These are phyloP conservation scores for Aphanomyces euteiches DNA, from an alignment of 352 stramenopile species.

Conservation along the genomic window DNA sequence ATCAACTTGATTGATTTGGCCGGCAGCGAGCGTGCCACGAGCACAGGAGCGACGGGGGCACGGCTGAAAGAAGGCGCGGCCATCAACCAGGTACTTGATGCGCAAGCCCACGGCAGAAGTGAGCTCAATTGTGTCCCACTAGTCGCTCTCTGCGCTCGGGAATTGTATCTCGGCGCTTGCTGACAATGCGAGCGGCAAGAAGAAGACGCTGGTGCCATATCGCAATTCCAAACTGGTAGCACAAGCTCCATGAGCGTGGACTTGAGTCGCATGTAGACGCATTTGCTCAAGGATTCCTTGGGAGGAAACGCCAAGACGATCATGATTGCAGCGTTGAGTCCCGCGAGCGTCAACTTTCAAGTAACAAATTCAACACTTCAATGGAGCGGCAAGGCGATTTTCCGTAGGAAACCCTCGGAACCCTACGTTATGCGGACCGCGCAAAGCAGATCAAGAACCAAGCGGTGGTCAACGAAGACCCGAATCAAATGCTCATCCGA, in stretches of 20 bases:
- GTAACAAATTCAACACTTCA: slow-evolving; percentile 28
- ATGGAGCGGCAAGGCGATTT: neutral
- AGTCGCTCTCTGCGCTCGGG: slow-evolving; percentile 85
- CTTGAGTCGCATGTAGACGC: slow-evolving; percentile 43
- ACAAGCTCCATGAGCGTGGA: neutral
- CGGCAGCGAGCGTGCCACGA: slow-evolving; percentile 83
- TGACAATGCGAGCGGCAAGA: slow-evolving; percentile 82
- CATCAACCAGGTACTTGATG: slow-evolving; percentile 84
- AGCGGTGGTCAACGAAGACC: slow-evolving; percentile 89
- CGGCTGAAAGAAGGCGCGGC: slow-evolving; percentile 90
- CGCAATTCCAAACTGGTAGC: slow-evolving; percentile 89
- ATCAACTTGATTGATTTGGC: slow-evolving; percentile 92
- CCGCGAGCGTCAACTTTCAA: slow-evolving; percentile 84
- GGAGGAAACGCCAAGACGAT: slow-evolving; percentile 89
- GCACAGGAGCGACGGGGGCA: slow-evolving; percentile 83
- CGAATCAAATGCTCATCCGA: slow-evolving; percentile 82
- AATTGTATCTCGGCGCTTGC: slow-evolving; percentile 91
- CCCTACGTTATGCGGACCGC: slow-evolving; percentile 85
- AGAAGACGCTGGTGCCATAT: slow-evolving; percentile 85
- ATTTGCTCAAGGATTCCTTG: slow-evolving; percentile 80
- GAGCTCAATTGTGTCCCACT: neutral
- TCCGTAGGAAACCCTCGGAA: slow-evolving; percentile 83
- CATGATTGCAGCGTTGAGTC: slow-evolving; percentile 87
- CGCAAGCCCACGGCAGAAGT: neutral
- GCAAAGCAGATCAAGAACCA: slow-evolving; percentile 94